Base-by-base conservation (phyloP, 2,329 filamentous ascomycete genomes). In the Dactylonectria macrodidyma region DNA sequence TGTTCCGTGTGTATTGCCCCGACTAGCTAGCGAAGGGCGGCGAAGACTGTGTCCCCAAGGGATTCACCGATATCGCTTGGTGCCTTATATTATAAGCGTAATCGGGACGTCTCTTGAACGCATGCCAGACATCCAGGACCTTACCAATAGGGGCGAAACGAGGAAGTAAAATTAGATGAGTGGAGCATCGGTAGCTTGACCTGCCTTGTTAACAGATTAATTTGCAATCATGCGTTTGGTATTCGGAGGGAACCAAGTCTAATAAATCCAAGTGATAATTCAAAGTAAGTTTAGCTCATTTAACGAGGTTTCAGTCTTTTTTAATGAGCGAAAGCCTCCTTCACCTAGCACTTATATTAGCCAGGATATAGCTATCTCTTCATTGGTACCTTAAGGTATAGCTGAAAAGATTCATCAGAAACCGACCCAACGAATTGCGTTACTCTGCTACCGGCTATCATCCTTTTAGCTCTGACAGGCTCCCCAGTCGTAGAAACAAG, bases 381-480 rank as follows among this genome's bases (percentile, higher is more conserved):
- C 26, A 7, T 7, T 30, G 4, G 26, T 30, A 30, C 7, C 26
- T 30, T 4, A 7, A 30, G 26, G 26, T 47, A 61, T 33, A 46
- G 48, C 26, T 54, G 48, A 12, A 61, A 61, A 54, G 47, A 61
- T 61, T 61, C 48, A 5, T 46, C 36, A 5, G 48, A 61, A 61
- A 61, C 22, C 24, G 36, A 61, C 48, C 48, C 34, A 61, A 44
- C 36, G 38, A 61, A 61, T 54, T 61, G 48, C 48, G 47, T 55
- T 54, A 12, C 16, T 14, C 59, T 61, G 36, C 48, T 61, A 47
- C 48, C 36, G 14, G 34, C 34, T 54, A 26, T 34, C 16, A 54
- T 54, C 24, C 47, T 51, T 22, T 52, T 5, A 22, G 14, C 48
- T 47, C 36, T 54, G 22, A 52, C 24, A 44, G 24, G 22, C 36